Conservation (phyloP, 2,329 filamentous ascomycete species). For the Diaporthe helianthi region DNA sequence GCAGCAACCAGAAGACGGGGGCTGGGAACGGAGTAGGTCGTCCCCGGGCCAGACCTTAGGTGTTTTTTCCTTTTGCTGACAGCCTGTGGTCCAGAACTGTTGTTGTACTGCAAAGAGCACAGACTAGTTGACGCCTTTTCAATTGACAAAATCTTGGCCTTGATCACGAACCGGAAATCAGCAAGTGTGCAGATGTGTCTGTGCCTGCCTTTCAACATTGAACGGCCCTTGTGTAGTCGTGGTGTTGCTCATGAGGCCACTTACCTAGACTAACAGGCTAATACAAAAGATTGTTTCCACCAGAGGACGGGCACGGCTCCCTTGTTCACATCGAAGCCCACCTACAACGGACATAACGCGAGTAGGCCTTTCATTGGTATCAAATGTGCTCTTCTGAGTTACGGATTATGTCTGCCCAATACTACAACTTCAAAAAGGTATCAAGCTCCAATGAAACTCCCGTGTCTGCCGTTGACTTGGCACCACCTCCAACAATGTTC, state of each 20-base stretch:
- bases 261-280: too few species aligned
- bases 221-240: too few species aligned
- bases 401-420: conserved; percentile 11
- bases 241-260: background rate
- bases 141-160: too few species aligned
- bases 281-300: background rate
- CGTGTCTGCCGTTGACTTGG: conserved; percentile 12
- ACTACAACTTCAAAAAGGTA: conserved; percentile 29
- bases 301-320: background rate
- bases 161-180: background rate
- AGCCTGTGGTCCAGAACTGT: background rate
- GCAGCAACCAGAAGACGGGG: background rate
- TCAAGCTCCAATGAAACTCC: conserved; percentile 29
- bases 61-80: background rate
- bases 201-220: too few species aligned
- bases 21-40: background rate
- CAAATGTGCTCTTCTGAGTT: conserved; percentile 3
- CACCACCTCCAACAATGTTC: background rate
- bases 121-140: background rate
- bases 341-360: background rate
- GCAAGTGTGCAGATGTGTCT: background rate
- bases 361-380: conserved; percentile 7
- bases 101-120: conserved; percentile 4
- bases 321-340: background rate
- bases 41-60: background rate